phyloP scores from a whole-genome alignment of 1,139 yeast species.

The Nadsonia starkeyi-henricii region DNA sequence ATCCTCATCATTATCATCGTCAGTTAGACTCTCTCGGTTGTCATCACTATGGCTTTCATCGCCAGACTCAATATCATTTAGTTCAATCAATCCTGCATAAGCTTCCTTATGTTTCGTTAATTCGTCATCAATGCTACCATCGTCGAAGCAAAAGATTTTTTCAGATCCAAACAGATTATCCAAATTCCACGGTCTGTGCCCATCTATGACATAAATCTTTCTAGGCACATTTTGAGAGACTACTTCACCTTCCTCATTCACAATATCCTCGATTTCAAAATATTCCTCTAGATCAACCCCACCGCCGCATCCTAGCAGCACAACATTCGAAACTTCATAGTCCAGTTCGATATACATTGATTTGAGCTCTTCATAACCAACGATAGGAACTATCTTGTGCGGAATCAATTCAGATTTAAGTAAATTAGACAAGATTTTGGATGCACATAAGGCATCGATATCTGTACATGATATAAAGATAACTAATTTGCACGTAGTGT shows the following conservation, averaged over 20 bases:
- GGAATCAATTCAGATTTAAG: conserved; percentile 74
- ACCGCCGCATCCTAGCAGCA: conserved; percentile 91
- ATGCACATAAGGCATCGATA: conserved; percentile 85
- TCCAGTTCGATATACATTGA: conserved; percentile 52
- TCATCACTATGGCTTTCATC: conserved; percentile 22
- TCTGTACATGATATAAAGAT: conserved; percentile 83
- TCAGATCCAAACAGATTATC: conserved; percentile 82
- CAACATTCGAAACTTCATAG: conserved; percentile 59
- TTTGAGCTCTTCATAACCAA: conserved; percentile 73
- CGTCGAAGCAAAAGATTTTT: conserved; percentile 75
- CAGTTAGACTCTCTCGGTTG: conserved; percentile 13
- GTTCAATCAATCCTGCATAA: conserved; percentile 17
- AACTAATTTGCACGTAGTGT: conserved; percentile 79
- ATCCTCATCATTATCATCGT: conserved; percentile 9
- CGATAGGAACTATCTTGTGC: conserved; percentile 84
- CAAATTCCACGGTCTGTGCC: conserved; percentile 92
- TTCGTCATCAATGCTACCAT: conserved; percentile 45
- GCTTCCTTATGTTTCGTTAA: conserved; percentile 17
- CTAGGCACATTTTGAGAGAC: conserved; percentile 23
- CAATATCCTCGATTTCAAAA: conserved; percentile 38
- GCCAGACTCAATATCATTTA: conserved; percentile 21
- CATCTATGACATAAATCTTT: conserved; percentile 70
- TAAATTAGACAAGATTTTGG: conserved; percentile 56
- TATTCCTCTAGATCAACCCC: conserved; percentile 75
- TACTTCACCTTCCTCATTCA: conserved; percentile 14